phyloP scores from a whole-genome alignment of 306 rosid species.

The Quercus gilva region DNA sequence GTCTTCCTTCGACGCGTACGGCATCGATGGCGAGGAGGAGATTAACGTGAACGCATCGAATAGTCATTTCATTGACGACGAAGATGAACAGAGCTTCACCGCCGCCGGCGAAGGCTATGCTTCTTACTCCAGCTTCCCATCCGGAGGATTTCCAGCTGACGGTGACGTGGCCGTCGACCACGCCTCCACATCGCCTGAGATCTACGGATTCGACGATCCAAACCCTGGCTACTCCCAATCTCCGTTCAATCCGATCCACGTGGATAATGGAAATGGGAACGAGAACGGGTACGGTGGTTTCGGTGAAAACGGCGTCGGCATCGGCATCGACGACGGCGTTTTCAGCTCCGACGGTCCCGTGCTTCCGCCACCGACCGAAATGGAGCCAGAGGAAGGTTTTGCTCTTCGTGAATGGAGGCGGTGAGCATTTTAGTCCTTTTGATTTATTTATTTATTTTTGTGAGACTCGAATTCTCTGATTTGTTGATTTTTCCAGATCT shows the following conservation, averaged over 20 bases:
- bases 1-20: slow-evolving; percentile 81
- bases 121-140: slow-evolving; percentile 60
- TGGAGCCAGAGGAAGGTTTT: slow-evolving; percentile 85
- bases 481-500: slow-evolving; percentile 32
- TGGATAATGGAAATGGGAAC: slow-evolving; percentile 71
- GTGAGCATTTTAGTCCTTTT: slow-evolving; percentile 48
- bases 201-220: slow-evolving; percentile 78
- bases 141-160: slow-evolving; percentile 46
- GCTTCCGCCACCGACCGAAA: slow-evolving; percentile 78
- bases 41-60: slow-evolving; percentile 43
- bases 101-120: slow-evolving; percentile 37
- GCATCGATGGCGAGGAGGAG: slow-evolving; percentile 75
- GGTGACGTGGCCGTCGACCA: slow-evolving; percentile 59
- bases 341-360: slow-evolving; percentile 82
- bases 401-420: slow-evolving; percentile 99
- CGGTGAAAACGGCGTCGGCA: slow-evolving; percentile 30
- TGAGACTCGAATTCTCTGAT: slow-evolving; percentile 2
- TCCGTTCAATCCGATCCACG: slow-evolving; percentile 58
- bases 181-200: slow-evolving; percentile 56
- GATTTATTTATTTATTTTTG: not conserved
- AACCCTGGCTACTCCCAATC: slow-evolving; percentile 62
- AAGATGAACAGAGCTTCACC: slow-evolving; percentile 48
- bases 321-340: slow-evolving; percentile 47
- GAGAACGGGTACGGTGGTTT: slow-evolving; percentile 42
- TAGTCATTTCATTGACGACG: slow-evolving; percentile 39